Conservation (phyloP, 352 stramenopile genomes). For the Phytophthora syringae region DNA sequence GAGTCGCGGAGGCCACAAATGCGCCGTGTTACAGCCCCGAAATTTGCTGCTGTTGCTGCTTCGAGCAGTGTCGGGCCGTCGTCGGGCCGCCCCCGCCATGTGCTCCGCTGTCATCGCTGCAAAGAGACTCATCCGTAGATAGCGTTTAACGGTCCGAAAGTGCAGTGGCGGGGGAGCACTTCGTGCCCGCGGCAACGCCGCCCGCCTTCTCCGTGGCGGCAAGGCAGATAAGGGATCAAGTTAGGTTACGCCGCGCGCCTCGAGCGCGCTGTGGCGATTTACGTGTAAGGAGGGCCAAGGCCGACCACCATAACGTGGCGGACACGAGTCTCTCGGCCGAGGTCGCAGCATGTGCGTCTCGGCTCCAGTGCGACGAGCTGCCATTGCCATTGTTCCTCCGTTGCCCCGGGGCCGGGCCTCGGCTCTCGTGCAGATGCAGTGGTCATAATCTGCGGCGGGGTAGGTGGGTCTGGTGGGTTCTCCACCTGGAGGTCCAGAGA, state of each 20-base stretch:
- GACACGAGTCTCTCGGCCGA: too few relatives aligned
- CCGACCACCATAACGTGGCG: too few relatives aligned
- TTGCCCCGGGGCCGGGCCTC: too few relatives aligned
- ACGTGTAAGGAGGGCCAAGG: too few relatives aligned
- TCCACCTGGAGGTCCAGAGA: conserved; percentile 40
- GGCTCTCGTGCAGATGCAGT: too few relatives aligned
- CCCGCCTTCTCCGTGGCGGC: too few relatives aligned
- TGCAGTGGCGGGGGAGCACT: conserved; percentile 27
- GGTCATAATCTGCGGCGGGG: conserved; percentile 25
- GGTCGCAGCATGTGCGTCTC: too few relatives aligned
- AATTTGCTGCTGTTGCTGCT: background rate
- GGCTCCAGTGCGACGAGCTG: too few relatives aligned
- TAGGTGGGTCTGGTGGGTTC: conserved; percentile 26
- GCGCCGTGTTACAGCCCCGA: conserved; percentile 6
- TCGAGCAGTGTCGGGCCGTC: background rate
- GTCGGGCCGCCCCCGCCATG: conserved; percentile 9
- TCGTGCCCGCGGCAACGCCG: conserved; percentile 14
- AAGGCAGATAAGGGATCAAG: too few relatives aligned
- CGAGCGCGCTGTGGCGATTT: too few relatives aligned
- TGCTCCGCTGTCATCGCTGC: conserved; percentile 15
- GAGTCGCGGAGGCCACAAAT: conserved; percentile 12
- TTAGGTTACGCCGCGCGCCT: too few relatives aligned
- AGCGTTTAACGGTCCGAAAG: conserved; percentile 28
- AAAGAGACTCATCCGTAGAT: conserved; percentile 29
- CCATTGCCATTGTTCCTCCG: too few relatives aligned